These are phyloP conservation scores for Tulasnella calospora DNA, from an alignment of 768 basidiomycete genomes.

Conservation along the genomic window DNA sequence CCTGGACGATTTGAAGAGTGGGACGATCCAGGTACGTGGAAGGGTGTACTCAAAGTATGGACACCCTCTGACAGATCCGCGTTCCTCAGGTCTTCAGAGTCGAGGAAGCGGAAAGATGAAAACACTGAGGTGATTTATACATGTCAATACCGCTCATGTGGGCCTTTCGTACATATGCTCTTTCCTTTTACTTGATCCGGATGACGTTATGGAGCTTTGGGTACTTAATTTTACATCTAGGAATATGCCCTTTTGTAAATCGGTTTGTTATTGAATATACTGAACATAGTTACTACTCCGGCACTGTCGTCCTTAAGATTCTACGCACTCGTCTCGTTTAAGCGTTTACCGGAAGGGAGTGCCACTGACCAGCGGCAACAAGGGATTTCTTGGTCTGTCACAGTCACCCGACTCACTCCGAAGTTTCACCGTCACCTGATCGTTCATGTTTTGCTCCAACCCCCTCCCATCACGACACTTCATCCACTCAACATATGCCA, in stretches of 20 bases:
- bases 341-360: not conserved
- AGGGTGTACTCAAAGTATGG: not conserved
- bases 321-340: not conserved
- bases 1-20: constrained; percentile 84
- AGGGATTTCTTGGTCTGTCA: not conserved
- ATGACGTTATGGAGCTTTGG: not conserved
- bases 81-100: constrained; percentile 35
- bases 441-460: no score
- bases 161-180: not conserved
- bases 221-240: not conserved
- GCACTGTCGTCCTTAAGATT: not conserved
- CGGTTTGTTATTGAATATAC: not conserved
- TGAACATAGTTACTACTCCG: not conserved
- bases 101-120: constrained; percentile 31
- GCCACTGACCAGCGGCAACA: no score
- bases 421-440: no score
- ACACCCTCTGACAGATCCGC: not conserved
- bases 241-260: not conserved
- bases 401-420: not conserved
- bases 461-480: no score
- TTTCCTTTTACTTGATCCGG: not conserved
- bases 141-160: not conserved
- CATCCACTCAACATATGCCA: no score
- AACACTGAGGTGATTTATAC: not conserved
- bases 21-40: constrained; percentile 60